A percentile compares a stretch with the other conserved stretches of the same genome.
Conservation (phyloP, 1,284 basidiomycete species). For the Boletus sp. region DNA sequence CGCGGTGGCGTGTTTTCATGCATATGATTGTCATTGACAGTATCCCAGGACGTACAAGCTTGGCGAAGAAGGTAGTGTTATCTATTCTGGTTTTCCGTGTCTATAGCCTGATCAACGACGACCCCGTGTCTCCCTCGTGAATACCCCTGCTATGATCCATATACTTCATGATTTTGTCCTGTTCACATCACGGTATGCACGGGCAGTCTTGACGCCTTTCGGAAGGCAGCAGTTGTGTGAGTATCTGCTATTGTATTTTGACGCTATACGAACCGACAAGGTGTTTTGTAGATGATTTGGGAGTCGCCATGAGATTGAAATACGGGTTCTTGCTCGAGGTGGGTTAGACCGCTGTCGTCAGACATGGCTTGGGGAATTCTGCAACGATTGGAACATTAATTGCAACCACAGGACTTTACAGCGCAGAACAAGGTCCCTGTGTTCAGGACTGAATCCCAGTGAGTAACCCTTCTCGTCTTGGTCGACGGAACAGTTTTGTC, state of each 20-base stretch:
- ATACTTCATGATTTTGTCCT: not conserved
- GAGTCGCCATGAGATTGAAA: constrained; percentile 69
- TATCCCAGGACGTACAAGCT: constrained; percentile 69
- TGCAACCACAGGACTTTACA: constrained; percentile 62
- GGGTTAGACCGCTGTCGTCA: not conserved
- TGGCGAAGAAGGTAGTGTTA: constrained; percentile 61
- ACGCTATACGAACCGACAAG: not conserved
- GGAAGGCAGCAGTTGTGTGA: constrained; percentile 75
- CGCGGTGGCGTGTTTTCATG: constrained; percentile 19
- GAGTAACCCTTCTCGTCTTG: constrained; percentile 23
- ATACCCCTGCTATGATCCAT: not conserved
- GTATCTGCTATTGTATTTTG: constrained; percentile 21
- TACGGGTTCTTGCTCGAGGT: constrained; percentile 77
- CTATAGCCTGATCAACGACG: constrained; percentile 1
- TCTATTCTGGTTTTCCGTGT: not conserved
- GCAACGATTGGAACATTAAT: not conserved
- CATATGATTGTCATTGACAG: not conserved
- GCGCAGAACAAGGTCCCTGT: constrained; percentile 68
- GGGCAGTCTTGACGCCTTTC: constrained; percentile 73
- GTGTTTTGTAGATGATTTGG: constrained; percentile 54
- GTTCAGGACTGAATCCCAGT: constrained; percentile 86
- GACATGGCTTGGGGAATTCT: not conserved
- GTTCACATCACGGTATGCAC: not conserved
- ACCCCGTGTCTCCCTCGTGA: no score
- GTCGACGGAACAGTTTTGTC: not conserved